Evolutionary conservation across 83 land plant genomes (phyloP), one percentile per base, ranked within the genome.

Genomic region (Diphasiastrum complanatum): DNA sequence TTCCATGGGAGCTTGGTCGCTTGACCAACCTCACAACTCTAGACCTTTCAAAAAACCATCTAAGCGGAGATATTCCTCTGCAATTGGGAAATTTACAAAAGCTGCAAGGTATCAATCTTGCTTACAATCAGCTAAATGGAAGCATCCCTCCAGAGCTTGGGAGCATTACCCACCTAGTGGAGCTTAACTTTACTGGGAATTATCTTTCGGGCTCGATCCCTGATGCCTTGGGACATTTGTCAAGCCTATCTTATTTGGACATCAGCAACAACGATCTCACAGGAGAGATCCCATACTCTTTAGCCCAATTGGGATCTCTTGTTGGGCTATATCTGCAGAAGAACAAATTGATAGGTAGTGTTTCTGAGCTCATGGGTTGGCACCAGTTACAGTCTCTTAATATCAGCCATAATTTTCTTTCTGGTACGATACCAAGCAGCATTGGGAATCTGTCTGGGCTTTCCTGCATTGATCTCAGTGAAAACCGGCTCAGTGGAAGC

Each of bases 181-280:
- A 55, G 59, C 59, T 55, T 12, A 55, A 55, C 34, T 24, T 55
- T 5, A 55, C 59, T 27, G 35, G 59, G 6, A 55, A 55, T 35
- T 16, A 14, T 11, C 34, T 55, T 16, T 55, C 59, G 18, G 59
- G 59, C 18, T 0, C 34, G 16, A 26, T 55, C 16, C 59, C 59
- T 11, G 59, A 55, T 16, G 14, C 59, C 11, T 27, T 55, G 6
- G 59, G 59, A 27, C 26, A 55, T 27, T 11, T 55, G 16, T 27
- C 59, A 30, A 20, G 14, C 19, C 59, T 55, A 6, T 55, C 59
- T 26, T 35, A 55, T 25, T 35, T 55, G 35, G 59, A 55, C 34
- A 27, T 55, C n/a, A 55, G 59, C 1, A 32, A 55, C 1, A 55
- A 55, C 19, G 11, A 0, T 33, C 43, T 55, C 11, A 32, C 11